A percentile compares a stretch with the other conserved stretches of the same genome.
phyloP scores from a whole-genome alignment of 164 flowering plant species.

The Vitis cinerea region DNA sequence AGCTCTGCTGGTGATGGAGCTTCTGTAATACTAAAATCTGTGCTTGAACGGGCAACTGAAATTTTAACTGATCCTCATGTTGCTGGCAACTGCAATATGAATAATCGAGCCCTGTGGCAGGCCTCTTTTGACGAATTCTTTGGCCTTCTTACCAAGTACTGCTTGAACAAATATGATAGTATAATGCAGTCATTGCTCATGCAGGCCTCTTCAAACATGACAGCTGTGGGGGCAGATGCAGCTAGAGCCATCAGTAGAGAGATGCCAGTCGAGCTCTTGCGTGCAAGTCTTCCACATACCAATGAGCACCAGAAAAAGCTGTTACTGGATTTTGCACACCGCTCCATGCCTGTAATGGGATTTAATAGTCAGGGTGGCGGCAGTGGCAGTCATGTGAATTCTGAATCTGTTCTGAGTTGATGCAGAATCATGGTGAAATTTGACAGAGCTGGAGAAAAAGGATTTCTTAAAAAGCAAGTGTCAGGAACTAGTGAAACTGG shows the following conservation, averaged over 20 bases:
- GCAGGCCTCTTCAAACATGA: conserved; percentile 18
- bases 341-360: conserved; percentile 40
- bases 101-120: conserved; percentile 55
- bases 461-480: background rate
- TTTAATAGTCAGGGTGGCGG: conserved; percentile 23
- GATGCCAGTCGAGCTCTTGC: conserved; percentile 62
- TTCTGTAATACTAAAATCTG: conserved; percentile 42
- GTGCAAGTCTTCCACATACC: conserved; percentile 61
- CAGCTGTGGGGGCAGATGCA: conserved; percentile 33
- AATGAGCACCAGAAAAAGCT: conserved; percentile 44
- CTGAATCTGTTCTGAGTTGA: conserved; percentile 21
- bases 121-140: conserved; percentile 68
- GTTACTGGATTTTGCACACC: conserved; percentile 45
- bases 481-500: background rate
- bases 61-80: conserved; percentile 40
- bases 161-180: conserved; percentile 53
- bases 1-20: conserved; percentile 67
- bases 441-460: background rate
- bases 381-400: conserved; percentile 17
- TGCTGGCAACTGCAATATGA: conserved; percentile 28
- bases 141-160: conserved; percentile 54
- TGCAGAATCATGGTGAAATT: background rate
- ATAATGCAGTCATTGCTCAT: conserved; percentile 37
- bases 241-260: conserved; percentile 44
- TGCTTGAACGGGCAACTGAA: conserved; percentile 58